Evolutionary conservation across 2,329 filamentous ascomycete species (phyloP).

Genomic region (Aureobasidium melanogenum): DNA sequence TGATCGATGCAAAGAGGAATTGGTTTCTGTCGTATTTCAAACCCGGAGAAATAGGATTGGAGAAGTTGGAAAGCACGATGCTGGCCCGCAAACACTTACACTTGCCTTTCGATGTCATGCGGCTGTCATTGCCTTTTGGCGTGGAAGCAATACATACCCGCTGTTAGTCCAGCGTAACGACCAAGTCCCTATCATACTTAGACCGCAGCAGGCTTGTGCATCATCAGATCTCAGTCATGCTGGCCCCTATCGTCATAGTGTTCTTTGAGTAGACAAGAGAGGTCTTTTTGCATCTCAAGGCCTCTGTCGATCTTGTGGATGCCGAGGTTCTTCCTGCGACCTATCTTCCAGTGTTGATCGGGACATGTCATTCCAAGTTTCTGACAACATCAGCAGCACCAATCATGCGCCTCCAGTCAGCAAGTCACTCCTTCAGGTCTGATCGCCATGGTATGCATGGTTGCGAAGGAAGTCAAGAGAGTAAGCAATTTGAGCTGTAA

Average conservation of each 20-base stretch:
- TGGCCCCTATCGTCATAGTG: not conserved
- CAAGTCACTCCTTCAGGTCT: no score
- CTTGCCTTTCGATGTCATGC: not conserved
- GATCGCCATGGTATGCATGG: not conserved
- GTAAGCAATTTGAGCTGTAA: not conserved
- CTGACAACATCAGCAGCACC: not conserved
- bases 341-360: not conserved
- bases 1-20: not conserved
- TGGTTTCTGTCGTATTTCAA: not conserved
- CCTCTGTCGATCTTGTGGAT: not conserved
- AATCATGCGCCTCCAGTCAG: not conserved
- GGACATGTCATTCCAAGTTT: not conserved
- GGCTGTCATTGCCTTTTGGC: not conserved
- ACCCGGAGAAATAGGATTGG: not conserved
- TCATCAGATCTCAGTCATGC: not conserved
- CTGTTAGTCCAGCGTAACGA: no score
- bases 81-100: not conserved
- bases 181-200: not conserved
- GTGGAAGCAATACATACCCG: not conserved
- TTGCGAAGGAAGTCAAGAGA: not conserved
- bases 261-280: not conserved
- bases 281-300: not conserved
- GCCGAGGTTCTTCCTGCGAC: not conserved
- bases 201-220: not conserved
- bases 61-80: not conserved